Conservation (phyloP, 2,329 filamentous ascomycete species). For the Aspergillus spinulosporus region DNA sequence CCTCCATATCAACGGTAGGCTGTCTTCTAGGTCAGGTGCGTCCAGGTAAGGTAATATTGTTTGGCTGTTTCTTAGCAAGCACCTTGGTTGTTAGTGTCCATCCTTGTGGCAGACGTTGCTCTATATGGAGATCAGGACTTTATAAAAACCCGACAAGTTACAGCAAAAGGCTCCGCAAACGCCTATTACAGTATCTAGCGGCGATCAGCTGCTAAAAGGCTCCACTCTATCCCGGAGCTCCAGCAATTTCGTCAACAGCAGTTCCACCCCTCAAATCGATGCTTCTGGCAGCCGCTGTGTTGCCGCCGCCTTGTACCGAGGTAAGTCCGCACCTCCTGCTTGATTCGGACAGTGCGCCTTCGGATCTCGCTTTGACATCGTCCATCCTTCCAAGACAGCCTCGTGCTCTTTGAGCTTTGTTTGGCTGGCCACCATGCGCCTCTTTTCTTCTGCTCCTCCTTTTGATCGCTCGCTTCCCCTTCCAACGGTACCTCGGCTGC, state of each 20-base stretch:
- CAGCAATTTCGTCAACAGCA: neutral
- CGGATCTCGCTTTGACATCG: slow-evolving; percentile 1
- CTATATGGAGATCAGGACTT: neutral
- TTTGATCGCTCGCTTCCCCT: neutral
- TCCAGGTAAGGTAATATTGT: no score
- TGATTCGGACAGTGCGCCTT: neutral
- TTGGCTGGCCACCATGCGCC: slow-evolving; percentile 1
- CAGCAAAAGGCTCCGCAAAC: neutral
- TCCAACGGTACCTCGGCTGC: slow-evolving; percentile 1
- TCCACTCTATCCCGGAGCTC: neutral
- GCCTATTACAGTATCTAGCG: neutral
- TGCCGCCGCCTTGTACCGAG: neutral
- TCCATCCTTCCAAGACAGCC: neutral
- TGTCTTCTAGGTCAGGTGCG: no score
- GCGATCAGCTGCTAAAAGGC: neutral
- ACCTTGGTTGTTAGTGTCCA: no score
- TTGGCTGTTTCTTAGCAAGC: no score
- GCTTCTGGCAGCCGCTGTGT: neutral
- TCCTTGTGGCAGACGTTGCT: no score
- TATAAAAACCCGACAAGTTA: neutral
- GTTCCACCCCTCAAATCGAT: neutral
- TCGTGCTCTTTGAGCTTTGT: neutral
- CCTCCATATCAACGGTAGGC: no score
- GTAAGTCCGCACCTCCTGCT: neutral
- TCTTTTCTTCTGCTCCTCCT: neutral